Conservation (phyloP, 176 grass and related monocot genomes). For the Carex littledalei region DNA sequence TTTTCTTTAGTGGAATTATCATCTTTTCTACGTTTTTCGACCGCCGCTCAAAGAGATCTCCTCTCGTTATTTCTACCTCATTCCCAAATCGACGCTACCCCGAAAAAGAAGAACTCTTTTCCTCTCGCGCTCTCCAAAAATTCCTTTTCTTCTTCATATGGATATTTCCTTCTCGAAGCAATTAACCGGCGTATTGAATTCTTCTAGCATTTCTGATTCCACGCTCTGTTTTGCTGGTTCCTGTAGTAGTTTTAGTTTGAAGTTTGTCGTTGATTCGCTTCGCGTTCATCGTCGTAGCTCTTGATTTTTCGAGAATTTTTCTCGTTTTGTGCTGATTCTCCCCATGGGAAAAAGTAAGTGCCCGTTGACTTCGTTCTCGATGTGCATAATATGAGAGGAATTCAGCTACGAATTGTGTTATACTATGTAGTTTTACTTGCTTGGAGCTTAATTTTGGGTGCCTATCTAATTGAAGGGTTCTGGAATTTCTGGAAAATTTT, state of each 20-base stretch:
- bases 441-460: not conserved
- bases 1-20: not conserved
- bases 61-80: not conserved
- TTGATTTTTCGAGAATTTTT: not conserved
- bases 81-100: not conserved
- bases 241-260: conserved; percentile 17
- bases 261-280: not conserved
- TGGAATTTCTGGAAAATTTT: not conserved
- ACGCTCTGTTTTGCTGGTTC: conserved; percentile 7
- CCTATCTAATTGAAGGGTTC: not conserved
- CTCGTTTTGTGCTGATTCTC: not conserved
- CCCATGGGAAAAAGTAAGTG: not conserved
- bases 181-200: conserved; percentile 13
- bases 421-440: not conserved
- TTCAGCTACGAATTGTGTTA: not conserved
- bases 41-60: not conserved
- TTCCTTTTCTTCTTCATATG: conserved; percentile 25
- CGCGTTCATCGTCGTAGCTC: not conserved
- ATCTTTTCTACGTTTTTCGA: not conserved
- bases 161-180: conserved; percentile 27
- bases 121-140: not conserved
- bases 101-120: not conserved
- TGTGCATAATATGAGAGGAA: not conserved
- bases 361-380: not conserved
- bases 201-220: not conserved